Evolutionary conservation across 2,329 filamentous ascomycete genomes (phyloP).

Genomic region (Paraphoma sp.): DNA sequence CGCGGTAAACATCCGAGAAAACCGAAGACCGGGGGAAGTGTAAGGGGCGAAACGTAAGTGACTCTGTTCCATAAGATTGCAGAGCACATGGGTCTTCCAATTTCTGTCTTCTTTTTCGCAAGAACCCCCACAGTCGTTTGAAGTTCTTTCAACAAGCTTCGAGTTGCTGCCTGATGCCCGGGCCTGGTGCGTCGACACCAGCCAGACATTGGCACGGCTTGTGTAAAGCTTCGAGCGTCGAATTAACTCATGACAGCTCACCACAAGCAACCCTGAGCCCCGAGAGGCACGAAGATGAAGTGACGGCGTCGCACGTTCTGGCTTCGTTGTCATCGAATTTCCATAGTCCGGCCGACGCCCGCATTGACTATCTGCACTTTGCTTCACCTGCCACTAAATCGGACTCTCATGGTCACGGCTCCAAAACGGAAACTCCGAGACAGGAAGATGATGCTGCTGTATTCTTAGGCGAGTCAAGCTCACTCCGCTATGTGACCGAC

Average conservation of each 20-base stretch:
- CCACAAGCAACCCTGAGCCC: slow-evolving; percentile 14
- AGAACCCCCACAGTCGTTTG: no score
- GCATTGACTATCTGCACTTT: slow-evolving; percentile 18
- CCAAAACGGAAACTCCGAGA: slow-evolving; percentile 24
- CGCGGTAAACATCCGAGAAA: slow-evolving; percentile 51
- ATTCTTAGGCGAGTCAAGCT: slow-evolving; percentile 57
- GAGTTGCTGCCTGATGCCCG: no score
- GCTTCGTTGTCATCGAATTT: slow-evolving; percentile 37
- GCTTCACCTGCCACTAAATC: slow-evolving; percentile 15
- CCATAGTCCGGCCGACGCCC: slow-evolving; percentile 25
- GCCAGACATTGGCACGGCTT: no score
- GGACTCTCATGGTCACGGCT: slow-evolving; percentile 10
- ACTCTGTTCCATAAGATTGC: no score
- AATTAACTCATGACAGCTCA: slow-evolving; percentile 1
- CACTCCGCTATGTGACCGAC: slow-evolving; percentile 57
- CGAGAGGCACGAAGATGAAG: slow-evolving; percentile 34
- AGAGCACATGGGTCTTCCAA: no score
- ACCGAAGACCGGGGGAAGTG: slow-evolving; percentile 23
- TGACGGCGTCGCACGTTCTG: slow-evolving; percentile 37
- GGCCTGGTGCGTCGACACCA: no score
- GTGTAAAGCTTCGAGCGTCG: no score
- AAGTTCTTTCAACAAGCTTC: no score
- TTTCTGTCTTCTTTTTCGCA: no score
- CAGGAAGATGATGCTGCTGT: slow-evolving; percentile 35
- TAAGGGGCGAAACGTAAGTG: slow-evolving; percentile 23